A percentile compares a stretch with the other conserved stretches of the same genome.
phyloP scores from a whole-genome alignment of 805 yeast genomes.

The Brettanomyces sp. region DNA sequence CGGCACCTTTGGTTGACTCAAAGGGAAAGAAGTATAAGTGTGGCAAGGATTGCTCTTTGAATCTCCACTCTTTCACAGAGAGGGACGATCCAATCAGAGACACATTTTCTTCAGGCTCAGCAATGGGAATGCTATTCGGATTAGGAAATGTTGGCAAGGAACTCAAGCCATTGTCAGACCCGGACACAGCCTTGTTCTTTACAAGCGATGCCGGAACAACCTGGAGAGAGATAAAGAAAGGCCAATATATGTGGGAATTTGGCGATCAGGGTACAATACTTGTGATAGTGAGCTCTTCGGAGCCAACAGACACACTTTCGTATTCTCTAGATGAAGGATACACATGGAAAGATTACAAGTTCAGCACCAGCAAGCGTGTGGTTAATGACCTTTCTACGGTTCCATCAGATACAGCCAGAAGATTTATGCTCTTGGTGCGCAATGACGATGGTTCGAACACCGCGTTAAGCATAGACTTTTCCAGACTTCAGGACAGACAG shows the following conservation, averaged over 20 bases:
- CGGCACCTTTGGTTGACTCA: constrained; percentile 62
- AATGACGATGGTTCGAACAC: constrained; percentile 26
- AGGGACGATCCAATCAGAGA: constrained; percentile 67
- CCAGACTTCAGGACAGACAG: constrained; percentile 38
- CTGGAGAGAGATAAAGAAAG: constrained; percentile 74
- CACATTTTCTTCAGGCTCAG: constrained; percentile 80
- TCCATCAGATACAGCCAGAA: constrained; percentile 82
- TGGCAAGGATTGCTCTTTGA: constrained; percentile 61
- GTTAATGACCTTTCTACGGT: constrained; percentile 78
- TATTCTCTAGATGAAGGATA: constrained; percentile 77
- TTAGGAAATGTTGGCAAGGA: constrained; percentile 82
- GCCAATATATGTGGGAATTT: constrained; percentile 84
- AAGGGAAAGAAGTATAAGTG: constrained; percentile 44
- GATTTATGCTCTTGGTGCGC: constrained; percentile 56
- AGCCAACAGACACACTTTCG: constrained; percentile 44
- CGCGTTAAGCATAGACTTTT: constrained; percentile 50
- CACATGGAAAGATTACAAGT: constrained; percentile 61
- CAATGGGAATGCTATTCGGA: constrained; percentile 82
- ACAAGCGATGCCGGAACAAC: constrained; percentile 86
- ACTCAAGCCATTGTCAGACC: constrained; percentile 34
- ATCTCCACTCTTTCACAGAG: constrained; percentile 87
- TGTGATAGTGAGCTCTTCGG: constrained; percentile 54
- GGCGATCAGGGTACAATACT: constrained; percentile 92
- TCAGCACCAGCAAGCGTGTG: constrained; percentile 36
- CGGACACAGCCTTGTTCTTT: constrained; percentile 53